Conservation (phyloP, 768 basidiomycete genomes). For the Collybia mongolica region DNA sequence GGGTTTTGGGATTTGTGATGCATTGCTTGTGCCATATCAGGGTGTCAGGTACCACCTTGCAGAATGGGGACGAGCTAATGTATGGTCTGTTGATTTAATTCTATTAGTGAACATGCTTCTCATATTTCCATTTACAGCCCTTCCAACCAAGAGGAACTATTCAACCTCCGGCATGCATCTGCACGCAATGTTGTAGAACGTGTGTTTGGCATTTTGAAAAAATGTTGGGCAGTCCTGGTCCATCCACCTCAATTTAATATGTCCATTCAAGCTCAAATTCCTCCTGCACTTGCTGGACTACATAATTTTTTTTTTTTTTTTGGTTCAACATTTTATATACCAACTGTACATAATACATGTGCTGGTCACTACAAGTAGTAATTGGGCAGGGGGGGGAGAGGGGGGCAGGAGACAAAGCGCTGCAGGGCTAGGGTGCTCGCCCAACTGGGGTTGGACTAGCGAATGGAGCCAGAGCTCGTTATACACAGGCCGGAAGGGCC, state of each 20-base stretch:
- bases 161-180: conserved; percentile 33
- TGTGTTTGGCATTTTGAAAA: conserved; percentile 34
- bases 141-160: conserved; percentile 28
- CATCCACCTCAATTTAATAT: conserved; percentile 20
- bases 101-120: too few relatives aligned
- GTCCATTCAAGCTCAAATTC: conserved; percentile 23
- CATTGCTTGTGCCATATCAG: conserved; percentile 31
- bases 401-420: too few relatives aligned
- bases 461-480: too few relatives aligned
- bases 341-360: too few relatives aligned
- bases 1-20: conserved; percentile 28
- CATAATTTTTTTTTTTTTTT: too few relatives aligned
- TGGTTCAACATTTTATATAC: too few relatives aligned
- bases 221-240: conserved; percentile 15
- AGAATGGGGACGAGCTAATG: conserved; percentile 27
- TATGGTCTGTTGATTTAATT: conserved; percentile 9
- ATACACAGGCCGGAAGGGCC: too few relatives aligned
- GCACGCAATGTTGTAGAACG: conserved; percentile 33
- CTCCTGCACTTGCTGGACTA: conserved; percentile 21
- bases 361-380: too few relatives aligned
- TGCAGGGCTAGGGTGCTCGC: too few relatives aligned
- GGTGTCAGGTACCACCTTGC: conserved; percentile 35
- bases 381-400: too few relatives aligned
- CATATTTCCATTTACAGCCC: conserved; percentile 18
- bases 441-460: too few relatives aligned